Evolutionary conservation across 345 rosid genomes (phyloP), one percentile per base, ranked within the genome.

Genomic region (Camelina laxa): DNA sequence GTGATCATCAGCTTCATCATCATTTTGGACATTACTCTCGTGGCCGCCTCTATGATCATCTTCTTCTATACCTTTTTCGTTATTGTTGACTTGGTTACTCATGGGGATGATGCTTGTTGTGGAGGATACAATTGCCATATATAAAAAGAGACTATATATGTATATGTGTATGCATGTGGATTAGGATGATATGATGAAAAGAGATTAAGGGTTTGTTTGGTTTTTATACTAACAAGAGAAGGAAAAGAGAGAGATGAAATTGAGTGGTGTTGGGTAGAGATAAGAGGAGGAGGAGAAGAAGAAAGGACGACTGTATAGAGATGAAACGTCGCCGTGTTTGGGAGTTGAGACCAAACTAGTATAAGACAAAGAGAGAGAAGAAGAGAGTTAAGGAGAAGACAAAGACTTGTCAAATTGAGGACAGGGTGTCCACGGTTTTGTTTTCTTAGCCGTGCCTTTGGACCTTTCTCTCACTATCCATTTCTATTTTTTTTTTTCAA

Each of bases 91-190:
- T 59, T 55, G 79, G 74, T 61, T 69, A 60, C 60, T 58, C 77
- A 60, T 68, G 69, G 83, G 61, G 51, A 67, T 72, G 21, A 80
- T 84, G 84, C 89, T 85, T 87, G 88, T 89, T 84, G 76, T 75
- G 65, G 85, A 65, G 38, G 84, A 74, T 77, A 85, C 87, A 76
- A 89, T 80, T 83, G 91, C 90, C 96, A 88, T 88, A 83, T 78
- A 80, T 13, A 13, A 21, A 56, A 57, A 50, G 19, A 75, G 4
- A 30, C 54, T 70, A 68, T 49, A 36, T 67, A 47, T 75, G 51
- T 69, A 44, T 54, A 50, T 65, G 76, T 71, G 63, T 65, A 65
- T 65, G 72, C 66, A 78, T 78, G 73, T 51, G 81, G 54, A 72
- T 65, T 59, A 78, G 42, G 64, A 39, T 65, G 72, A 65, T 15